These are phyloP conservation scores for Microdochium paspali DNA, from an alignment of 2,329 filamentous ascomycete genomes.

Conservation along the genomic window DNA sequence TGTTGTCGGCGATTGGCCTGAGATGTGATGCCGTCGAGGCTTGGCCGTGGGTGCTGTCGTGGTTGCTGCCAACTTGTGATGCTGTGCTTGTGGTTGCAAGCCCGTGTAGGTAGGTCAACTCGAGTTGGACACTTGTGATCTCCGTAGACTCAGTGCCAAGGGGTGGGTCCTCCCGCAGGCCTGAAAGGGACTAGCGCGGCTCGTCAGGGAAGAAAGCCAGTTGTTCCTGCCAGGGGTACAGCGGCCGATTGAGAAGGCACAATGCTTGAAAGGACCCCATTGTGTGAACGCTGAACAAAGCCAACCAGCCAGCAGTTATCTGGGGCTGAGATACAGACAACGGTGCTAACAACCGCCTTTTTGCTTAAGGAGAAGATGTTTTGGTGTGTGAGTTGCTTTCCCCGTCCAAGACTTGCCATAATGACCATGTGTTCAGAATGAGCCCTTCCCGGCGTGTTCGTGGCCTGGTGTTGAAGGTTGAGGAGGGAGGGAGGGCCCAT, in stretches of 20 bases:
- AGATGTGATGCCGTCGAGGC: conserved; percentile 3
- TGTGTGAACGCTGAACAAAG: background rate
- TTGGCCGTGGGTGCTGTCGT: conserved; percentile 18
- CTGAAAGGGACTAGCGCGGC: background rate
- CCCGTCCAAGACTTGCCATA: no score
- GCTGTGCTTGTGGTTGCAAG: background rate
- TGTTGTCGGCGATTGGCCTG: background rate
- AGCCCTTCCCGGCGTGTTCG: no score
- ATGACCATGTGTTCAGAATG: no score
- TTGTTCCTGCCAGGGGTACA: background rate
- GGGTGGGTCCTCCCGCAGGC: background rate
- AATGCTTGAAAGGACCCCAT: conserved; percentile 1
- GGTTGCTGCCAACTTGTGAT: conserved; percentile 5
- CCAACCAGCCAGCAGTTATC: no score
- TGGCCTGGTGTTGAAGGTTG: no score
- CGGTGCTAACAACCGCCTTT: no score
- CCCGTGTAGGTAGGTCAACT: no score
- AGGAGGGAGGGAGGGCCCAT: no score
- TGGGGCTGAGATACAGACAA: no score
- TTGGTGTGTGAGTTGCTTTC: no score
- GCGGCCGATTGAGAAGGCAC: background rate
- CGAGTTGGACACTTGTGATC: background rate
- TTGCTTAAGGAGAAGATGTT: no score
- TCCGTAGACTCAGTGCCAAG: conserved; percentile 1
- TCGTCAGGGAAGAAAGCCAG: background rate